phyloP scores from a whole-genome alignment of 2,329 filamentous ascomycete species.

The Botryotinia narcissicola region DNA sequence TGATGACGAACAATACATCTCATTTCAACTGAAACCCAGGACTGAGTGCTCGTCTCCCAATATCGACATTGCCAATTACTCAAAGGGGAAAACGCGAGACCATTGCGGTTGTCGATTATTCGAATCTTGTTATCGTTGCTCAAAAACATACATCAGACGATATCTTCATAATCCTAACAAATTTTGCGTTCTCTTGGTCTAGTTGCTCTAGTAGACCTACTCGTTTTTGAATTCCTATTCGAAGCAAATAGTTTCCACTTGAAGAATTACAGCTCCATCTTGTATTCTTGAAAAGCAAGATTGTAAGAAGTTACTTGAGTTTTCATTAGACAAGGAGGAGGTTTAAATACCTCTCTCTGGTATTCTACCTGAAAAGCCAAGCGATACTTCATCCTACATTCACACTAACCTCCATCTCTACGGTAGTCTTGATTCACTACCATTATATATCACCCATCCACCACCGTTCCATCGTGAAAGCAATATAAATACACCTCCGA shows the following conservation, averaged over 20 bases:
- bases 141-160: neutral
- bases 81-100: neutral
- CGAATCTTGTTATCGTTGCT: neutral
- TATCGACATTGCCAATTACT: neutral
- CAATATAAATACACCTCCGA: neutral
- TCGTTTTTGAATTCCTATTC: neutral
- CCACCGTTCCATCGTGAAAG: fast-evolving
- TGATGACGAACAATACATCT: neutral
- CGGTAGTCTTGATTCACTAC: fast-evolving
- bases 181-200: neutral
- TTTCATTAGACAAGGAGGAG: neutral
- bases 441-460: neutral
- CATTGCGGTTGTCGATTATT: fast-evolving
- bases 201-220: too few species aligned
- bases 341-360: neutral
- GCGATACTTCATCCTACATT: neutral
- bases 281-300: fast-evolving
- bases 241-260: neutral
- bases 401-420: fast-evolving
- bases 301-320: neutral
- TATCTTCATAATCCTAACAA: neutral
- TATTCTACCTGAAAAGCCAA: too few species aligned
- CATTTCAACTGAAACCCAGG: neutral
- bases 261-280: too few species aligned
- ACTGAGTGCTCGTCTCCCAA: too few species aligned